Evolutionary conservation across 805 yeast species (phyloP), one percentile per base, ranked within the genome.

Genomic region (Maudiozyma saulgeensis): DNA sequence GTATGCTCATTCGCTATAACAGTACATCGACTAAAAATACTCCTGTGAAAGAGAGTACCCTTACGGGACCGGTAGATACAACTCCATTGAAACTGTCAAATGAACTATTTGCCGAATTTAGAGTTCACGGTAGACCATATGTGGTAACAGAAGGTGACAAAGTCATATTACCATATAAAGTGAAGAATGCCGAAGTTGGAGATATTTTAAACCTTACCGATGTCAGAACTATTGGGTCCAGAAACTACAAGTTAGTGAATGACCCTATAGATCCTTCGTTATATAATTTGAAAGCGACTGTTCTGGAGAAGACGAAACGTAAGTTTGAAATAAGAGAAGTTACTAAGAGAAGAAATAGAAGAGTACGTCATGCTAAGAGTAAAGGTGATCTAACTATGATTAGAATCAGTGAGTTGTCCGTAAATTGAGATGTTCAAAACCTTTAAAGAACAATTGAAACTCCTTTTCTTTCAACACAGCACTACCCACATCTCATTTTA

Each of bases 121-220:
- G 79, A 57, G 77, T 93, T 38, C 93, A 88, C 70, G 80, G 83
- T 67, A 81, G 88, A 67, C 87, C 93, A 41, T 89, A 87, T 61
- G 72, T 93, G 53, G 93, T 93, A 16, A 89, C 98, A 25, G 79
- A 82, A 56, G 99, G 99, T 21, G 99, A 93, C 66, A 77, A 75
- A 55, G 77, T 93, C 47, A 76, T 81, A 23, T 68, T 93, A 39
- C 96, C 97, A 2, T 90, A 79, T 67, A 78, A 80, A 54, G 63
- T 93, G 72, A 83, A 81, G 58, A 78, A 80, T 48, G 93, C 84
- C 11, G 75, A 81, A 47, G 82, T 91, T 4, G 99, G 99, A 18
- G 96, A 90, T 66, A 73, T 74, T n/a, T 71, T 93, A 46, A 69
- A 74, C 44, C 76, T 93, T 62, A 80, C 78, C 53, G 82, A 88